Conservation (phyloP, 345 rosid genomes). For the Populus davidiana region DNA sequence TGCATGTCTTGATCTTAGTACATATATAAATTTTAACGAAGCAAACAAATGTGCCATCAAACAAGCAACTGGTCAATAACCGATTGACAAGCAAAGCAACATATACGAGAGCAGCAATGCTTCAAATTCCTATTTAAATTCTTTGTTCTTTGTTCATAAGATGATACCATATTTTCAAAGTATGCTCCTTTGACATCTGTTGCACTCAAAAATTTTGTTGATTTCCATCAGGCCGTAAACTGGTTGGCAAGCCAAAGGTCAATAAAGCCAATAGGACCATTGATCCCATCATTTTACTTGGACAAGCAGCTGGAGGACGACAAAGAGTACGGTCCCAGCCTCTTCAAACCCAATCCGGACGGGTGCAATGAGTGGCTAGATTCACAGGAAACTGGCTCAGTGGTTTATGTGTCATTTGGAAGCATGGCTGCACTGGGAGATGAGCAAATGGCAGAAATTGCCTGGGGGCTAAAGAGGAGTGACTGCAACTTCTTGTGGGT, state of each 20-base stretch:
- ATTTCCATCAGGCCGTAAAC: too few species aligned
- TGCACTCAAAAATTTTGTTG: too few species aligned
- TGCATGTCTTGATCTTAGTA: too few species aligned
- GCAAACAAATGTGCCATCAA: too few species aligned
- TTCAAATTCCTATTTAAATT: too few species aligned
- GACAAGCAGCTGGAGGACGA: constrained; percentile 41
- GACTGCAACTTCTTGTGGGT: constrained; percentile 49
- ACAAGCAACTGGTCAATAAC: constrained; percentile 13
- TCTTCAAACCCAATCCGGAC: background rate
- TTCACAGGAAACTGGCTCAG: constrained; percentile 40
- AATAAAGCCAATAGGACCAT: constrained; percentile 47
- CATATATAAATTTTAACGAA: too few species aligned
- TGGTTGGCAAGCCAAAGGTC: constrained; percentile 6
- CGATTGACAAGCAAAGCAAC: too few species aligned
- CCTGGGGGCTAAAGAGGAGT: constrained; percentile 32
- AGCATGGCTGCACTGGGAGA: constrained; percentile 44
- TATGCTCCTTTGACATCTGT: too few species aligned
- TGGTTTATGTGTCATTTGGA: constrained; percentile 57
- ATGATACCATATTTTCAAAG: too few species aligned
- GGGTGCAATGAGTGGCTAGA: constrained; percentile 36
- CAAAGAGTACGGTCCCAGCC: constrained; percentile 41
- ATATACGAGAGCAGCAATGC: too few species aligned
- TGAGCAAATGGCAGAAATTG: constrained; percentile 49
- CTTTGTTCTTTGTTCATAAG: too few species aligned
- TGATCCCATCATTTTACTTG: constrained; percentile 54